Percentiles rank a stretch among this genome's conserved stretches.
These are phyloP conservation scores for Coemansia sp. DNA, from an alignment of 192 early-diverging fungal genomes.

Conservation along the genomic window DNA sequence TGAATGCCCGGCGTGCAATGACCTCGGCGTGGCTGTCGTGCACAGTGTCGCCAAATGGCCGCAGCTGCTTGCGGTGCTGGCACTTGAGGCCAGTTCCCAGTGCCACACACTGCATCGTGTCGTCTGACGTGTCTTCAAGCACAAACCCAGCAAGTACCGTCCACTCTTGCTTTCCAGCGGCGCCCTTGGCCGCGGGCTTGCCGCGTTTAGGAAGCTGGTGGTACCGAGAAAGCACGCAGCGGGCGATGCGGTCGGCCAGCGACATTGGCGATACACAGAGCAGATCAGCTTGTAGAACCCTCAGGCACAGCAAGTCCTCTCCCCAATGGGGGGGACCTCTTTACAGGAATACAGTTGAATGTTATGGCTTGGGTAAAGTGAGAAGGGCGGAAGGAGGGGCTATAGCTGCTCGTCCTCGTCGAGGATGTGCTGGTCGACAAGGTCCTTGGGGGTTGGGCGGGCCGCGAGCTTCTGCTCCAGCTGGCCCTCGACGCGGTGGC, in stretches of 20 bases:
- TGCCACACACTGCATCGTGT: slow-evolving; percentile 17
- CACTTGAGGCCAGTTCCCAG: slow-evolving; percentile 83
- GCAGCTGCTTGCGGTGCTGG: slow-evolving; percentile 54
- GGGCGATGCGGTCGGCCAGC: slow-evolving; percentile 42
- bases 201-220: slow-evolving; percentile 62
- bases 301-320: no score
- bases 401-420: background rate
- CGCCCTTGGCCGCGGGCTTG: slow-evolving; percentile 54
- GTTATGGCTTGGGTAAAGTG: no score
- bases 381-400: background rate
- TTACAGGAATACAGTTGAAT: no score
- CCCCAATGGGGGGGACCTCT: no score
- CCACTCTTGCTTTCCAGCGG: slow-evolving; percentile 59
- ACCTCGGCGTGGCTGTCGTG: slow-evolving; percentile 89
- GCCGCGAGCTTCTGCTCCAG: slow-evolving; percentile 55
- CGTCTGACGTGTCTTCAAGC: slow-evolving; percentile 5
- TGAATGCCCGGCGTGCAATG: slow-evolving; percentile 70
- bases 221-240: slow-evolving; percentile 52
- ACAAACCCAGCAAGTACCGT: slow-evolving; percentile 81
- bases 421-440: slow-evolving; percentile 62
- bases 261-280: no score
- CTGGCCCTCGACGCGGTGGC: slow-evolving; percentile 48
- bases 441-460: slow-evolving; percentile 49
- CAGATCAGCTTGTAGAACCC: no score
- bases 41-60: slow-evolving; percentile 56